Evolutionary conservation across 148 eudicot species (phyloP).

Genomic region (Camellia lanceoleosa): DNA sequence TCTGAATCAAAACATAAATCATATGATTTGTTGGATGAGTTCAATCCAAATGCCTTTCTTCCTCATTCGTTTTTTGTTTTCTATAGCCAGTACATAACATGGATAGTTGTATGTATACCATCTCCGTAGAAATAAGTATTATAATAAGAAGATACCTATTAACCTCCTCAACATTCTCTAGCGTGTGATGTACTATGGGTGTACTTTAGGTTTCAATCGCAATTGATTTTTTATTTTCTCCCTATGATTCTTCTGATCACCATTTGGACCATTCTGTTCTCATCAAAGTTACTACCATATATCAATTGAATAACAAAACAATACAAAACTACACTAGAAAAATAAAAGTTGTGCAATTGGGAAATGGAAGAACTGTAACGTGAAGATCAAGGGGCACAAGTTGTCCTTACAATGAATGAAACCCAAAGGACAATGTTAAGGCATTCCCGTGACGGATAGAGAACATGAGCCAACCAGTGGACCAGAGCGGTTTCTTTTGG

Average conservation of each 20-base stretch:
- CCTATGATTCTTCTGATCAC: no score
- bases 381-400: slow-evolving; percentile 17
- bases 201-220: no score
- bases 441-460: no score
- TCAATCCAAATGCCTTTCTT: slow-evolving; percentile 10
- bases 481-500: neutral
- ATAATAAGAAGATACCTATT: slow-evolving; percentile 21
- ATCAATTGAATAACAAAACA: neutral
- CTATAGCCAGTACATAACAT: slow-evolving; percentile 22
- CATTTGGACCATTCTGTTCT: no score
- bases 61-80: slow-evolving; percentile 1
- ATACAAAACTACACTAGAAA: no score
- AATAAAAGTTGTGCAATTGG: neutral
- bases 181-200: neutral
- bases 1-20: slow-evolving; percentile 29
- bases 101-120: slow-evolving; percentile 24
- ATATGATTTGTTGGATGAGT: slow-evolving; percentile 17
- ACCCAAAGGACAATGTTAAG: slow-evolving; percentile 8
- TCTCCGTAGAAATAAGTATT: slow-evolving; percentile 8
- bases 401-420: slow-evolving; percentile 12
- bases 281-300: no score
- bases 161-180: neutral
- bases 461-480: slow-evolving; percentile 5
- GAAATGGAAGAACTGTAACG: neutral
- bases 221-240: no score